phyloP scores from a whole-genome alignment of 1,139 yeast species.

The Hyphopichia burtonii region DNA sequence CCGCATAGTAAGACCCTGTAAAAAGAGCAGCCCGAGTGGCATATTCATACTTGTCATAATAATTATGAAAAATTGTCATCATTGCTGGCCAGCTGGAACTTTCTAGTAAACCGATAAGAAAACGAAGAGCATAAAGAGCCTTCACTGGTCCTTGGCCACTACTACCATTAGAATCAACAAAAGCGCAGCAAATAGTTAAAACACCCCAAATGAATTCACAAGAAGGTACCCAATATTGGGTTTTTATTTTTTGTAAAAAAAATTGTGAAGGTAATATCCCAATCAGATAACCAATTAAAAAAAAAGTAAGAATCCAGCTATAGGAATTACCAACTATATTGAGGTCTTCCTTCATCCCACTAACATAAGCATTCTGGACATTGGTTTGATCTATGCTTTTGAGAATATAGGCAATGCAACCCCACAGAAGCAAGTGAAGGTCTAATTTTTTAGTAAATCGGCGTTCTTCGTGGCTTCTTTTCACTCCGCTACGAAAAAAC shows the following conservation, averaged over 20 bases:
- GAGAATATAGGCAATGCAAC: constrained; percentile 1
- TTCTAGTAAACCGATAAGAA: constrained; percentile 56
- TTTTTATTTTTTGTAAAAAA: constrained; percentile 49
- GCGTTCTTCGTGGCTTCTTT: background rate
- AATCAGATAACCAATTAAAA: constrained; percentile 58
- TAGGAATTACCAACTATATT: constrained; percentile 47
- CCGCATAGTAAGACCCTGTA: constrained; percentile 52
- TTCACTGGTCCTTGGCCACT: constrained; percentile 21
- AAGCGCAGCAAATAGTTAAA: constrained; percentile 28
- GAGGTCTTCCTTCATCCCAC: constrained; percentile 58
- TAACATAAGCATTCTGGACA: constrained; percentile 56
- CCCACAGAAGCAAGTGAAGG: constrained; percentile 1
- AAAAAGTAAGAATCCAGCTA: constrained; percentile 53
- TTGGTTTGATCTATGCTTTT: constrained; percentile 39
- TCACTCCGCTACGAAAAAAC: background rate
- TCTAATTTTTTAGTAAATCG: constrained; percentile 1
- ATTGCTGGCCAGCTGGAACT: constrained; percentile 53
- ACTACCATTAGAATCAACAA: constrained; percentile 46
- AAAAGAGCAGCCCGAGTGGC: constrained; percentile 38
- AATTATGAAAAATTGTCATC: constrained; percentile 43
- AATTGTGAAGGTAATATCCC: constrained; percentile 59
- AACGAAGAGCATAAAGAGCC: constrained; percentile 50
- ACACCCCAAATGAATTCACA: constrained; percentile 58
- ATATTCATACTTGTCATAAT: constrained; percentile 52
- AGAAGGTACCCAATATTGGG: constrained; percentile 54